Evolutionary conservation across 2,329 filamentous ascomycete species (phyloP), one percentile per base, ranked within the genome.

Genomic region (Stemphylium lycopersici): DNA sequence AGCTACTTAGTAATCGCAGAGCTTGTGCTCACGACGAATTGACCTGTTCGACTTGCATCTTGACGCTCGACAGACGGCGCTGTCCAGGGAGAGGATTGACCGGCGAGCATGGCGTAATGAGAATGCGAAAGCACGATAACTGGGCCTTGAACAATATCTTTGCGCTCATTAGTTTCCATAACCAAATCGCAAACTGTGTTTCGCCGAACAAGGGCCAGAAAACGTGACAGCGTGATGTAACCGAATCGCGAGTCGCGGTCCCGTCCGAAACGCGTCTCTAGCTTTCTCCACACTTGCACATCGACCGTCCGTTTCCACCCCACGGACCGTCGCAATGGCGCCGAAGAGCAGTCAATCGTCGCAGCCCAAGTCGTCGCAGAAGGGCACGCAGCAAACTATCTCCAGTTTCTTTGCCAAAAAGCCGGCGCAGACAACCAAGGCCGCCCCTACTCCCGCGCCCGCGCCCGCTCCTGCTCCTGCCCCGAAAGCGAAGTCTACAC

Each of bases 331-430:
- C 18, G 29, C 68, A 69, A 76, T 76, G 74, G 72, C 73, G 20
- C 73, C 73, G 13, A 71, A 71, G 65, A 70, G 63, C 48, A 73
- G 66, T 48, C 67, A 73, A 26, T 65, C 70, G 22, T 63, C 74
- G 8, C 76, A 80, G 38, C 58, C 61, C 26, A 62, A 60, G 34
- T 65, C 70, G 22, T 63, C 74, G 8, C 76, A 80, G 38, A 70
- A 66, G 49, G 90, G 89, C 75, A 90, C 88, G 66, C 91, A 97
- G 70, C 84, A 88, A 62, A 90, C 91, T 0, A 88, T 97, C 57
- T 95, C 91, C 3, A 93, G 87, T 70, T 96, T 96, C 77, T 96
- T 96, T 72, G 84, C 86, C 0, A 70, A 71, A 2, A 78, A 76
- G 56, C 56, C 72, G 4, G 63, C 74, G 55, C 70, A 71, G 68